Conservation (phyloP, 495 filamentous ascomycete species). For the Aspergillus haitiensis region DNA sequence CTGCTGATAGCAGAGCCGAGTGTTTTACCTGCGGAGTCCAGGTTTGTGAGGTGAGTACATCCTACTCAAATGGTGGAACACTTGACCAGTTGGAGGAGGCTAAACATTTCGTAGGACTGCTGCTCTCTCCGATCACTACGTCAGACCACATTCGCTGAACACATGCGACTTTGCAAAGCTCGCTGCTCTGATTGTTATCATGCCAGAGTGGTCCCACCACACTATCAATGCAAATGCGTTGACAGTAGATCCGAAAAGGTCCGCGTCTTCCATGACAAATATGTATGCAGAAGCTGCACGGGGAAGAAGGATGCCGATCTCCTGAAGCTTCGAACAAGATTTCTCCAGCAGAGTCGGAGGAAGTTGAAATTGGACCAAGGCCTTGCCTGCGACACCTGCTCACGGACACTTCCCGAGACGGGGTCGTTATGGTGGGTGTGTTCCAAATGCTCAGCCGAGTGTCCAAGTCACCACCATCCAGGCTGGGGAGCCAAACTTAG, state of each 20-base stretch:
- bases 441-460: neutral
- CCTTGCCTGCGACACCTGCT: neutral
- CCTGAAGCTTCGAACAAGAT: neutral
- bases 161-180: too few relatives aligned
- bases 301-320: neutral
- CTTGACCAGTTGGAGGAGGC: neutral
- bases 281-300: too few relatives aligned
- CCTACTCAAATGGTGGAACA: neutral
- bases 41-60: neutral
- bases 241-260: too few relatives aligned
- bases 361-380: neutral
- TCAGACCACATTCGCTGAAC: neutral
- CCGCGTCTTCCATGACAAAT: too few relatives aligned
- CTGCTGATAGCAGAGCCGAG: neutral
- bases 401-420: neutral
- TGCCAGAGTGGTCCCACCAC: too few relatives aligned
- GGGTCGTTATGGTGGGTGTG: neutral
- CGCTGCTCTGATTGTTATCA: too few relatives aligned
- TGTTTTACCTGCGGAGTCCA: neutral
- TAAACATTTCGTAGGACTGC: too few relatives aligned
- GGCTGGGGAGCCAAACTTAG: neutral
- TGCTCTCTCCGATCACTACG: neutral
- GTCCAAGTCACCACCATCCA: neutral
- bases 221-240: too few relatives aligned
- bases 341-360: neutral